Base-by-base conservation (phyloP, 208 protist species). In the Leishmania tarentolae region DNA sequence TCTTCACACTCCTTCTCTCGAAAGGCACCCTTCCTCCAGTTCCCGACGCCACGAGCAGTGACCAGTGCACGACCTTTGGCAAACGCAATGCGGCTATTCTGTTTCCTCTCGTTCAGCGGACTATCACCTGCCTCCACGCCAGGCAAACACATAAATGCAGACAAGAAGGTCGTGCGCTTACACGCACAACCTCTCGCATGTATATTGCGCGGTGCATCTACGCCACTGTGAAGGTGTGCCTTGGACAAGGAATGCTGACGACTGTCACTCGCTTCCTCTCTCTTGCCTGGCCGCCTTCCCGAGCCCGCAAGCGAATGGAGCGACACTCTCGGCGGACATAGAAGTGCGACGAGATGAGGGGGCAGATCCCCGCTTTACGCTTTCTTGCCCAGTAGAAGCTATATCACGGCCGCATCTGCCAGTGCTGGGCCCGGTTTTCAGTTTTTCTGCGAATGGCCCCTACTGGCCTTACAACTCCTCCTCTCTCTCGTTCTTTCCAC, bases 401-500 rank as follows among this genome's bases (percentile, higher is more conserved):
- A 19, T 2, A 11, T 63, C 57, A 15, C n/a, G 24, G 7, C 31
- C 31, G 28, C 21, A 15, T 3, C 46, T 37, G 71, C 40, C 40
- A 53, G 40, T 17, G 28, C 71, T 47, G n/a, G 28, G 11, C 3
- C 7, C 9, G n/a, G 57, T 15, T 63, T 63, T 31, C 28, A 2
- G 24, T 28, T 63, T 31, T 28, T 63, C 57, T 63, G 57, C 24
- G 57, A 35, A 63, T 31, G 40, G 13, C 47, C 31, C 8, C 71
- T 75, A n/a, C n/a, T n/a, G n/a, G n/a, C n/a, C n/a, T n/a, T n/a
- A n/a, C n/a, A n/a, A n/a, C n/a, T n/a, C n/a, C n/a, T n/a, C n/a
- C n/a, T 75, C 71, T 75, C 71, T 21, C 31, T 75, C 47, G 37
- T 75, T 53, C 24, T 50, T 75, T 31, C n/a, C 28, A 52, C 6